Evolutionary conservation across 202 grass and related monocot species (phyloP).

Genomic region (Setaria italica): DNA sequence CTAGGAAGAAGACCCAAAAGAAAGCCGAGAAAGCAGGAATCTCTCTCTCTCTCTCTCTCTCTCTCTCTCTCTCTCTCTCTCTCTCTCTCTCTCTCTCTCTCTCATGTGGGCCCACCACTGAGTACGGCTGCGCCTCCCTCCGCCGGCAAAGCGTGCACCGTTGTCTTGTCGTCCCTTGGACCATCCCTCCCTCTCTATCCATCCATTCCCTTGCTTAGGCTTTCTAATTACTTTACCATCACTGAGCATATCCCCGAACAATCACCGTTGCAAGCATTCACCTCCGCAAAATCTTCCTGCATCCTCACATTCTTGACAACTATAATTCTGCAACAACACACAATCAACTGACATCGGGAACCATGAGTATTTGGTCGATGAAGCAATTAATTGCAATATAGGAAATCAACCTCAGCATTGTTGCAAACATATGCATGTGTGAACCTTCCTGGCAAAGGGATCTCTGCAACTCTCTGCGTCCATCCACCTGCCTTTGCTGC

Average conservation of each 20-base stretch:
- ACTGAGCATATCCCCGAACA: neutral
- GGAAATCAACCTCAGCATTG: neutral
- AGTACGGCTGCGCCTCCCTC: slow-evolving; percentile 68
- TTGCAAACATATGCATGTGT: slow-evolving; percentile 8
- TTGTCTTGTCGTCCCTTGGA: slow-evolving; percentile 68
- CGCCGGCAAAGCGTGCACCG: slow-evolving; percentile 69
- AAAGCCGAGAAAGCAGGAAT: slow-evolving; percentile 50
- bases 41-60: slow-evolving; percentile 1
- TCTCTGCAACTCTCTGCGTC: slow-evolving; percentile 30
- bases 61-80: neutral
- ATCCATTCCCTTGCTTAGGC: slow-evolving; percentile 41
- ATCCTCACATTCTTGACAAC: neutral
- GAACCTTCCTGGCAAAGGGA: slow-evolving; percentile 49
- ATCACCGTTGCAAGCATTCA: slow-evolving; percentile 2
- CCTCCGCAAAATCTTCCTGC: slow-evolving; percentile 7
- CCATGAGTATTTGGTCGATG: neutral
- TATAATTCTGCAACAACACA: slow-evolving; percentile 1
- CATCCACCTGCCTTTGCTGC: slow-evolving; percentile 40
- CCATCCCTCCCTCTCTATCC: slow-evolving; percentile 11
- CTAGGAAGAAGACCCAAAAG: slow-evolving; percentile 43
- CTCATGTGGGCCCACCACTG: slow-evolving; percentile 25
- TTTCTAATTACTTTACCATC: slow-evolving; percentile 18
- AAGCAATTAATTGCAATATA: slow-evolving; percentile 14
- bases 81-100: neutral
- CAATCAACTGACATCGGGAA: neutral